These are phyloP conservation scores for Trifolium repens DNA, from an alignment of 306 rosid genomes.

Conservation along the genomic window DNA sequence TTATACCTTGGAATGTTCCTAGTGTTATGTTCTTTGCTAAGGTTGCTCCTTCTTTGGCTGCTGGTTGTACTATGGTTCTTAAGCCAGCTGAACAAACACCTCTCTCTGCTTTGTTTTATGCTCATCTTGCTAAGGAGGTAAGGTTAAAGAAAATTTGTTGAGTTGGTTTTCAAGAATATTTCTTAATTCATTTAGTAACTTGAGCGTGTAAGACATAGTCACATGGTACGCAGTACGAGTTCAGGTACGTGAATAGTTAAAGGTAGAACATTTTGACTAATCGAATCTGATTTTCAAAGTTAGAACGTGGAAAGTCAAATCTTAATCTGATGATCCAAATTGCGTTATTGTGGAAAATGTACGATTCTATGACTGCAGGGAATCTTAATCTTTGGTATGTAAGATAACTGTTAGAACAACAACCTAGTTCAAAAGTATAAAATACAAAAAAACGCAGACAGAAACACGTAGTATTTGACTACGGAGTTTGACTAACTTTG, in stretches of 20 bases:
- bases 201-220: neutral
- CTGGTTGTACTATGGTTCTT: slow-evolving; percentile 85
- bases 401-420: neutral
- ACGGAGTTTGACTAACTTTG: too few species aligned
- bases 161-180: neutral
- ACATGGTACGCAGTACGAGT: too few species aligned
- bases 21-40: slow-evolving; percentile 56
- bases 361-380: neutral
- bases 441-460: too few species aligned
- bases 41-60: slow-evolving; percentile 79
- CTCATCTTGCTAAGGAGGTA: slow-evolving; percentile 86
- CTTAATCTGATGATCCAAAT: neutral
- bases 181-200: too few species aligned
- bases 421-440: too few species aligned
- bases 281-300: neutral
- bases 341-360: neutral
- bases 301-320: neutral
- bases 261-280: neutral
- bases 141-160: neutral
- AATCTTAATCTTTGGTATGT: neutral
- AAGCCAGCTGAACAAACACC: slow-evolving; percentile 94
- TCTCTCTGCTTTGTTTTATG: slow-evolving; percentile 76
- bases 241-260: too few species aligned
- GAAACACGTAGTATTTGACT: too few species aligned
- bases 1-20: slow-evolving; percentile 91